These are phyloP conservation scores for Linderina pennispora DNA, from an alignment of 192 early-diverging fungal genomes.

Conservation along the genomic window DNA sequence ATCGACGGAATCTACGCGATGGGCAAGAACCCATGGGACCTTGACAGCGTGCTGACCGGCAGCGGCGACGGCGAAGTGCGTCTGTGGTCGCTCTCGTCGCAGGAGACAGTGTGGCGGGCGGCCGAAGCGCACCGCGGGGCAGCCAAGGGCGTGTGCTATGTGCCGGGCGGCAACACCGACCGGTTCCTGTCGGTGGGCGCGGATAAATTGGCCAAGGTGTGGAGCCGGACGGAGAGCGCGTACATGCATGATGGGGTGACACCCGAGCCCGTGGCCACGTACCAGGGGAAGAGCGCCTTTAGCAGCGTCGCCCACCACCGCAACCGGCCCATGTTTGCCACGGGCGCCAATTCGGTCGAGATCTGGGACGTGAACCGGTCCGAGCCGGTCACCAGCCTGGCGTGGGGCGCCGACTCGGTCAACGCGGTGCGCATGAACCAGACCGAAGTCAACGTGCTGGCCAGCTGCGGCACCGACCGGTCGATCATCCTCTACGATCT, in stretches of 20 bases:
- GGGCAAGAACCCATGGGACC: constrained; percentile 85
- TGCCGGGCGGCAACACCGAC: constrained; percentile 53
- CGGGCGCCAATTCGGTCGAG: constrained; percentile 77
- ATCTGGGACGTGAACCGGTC: constrained; percentile 89
- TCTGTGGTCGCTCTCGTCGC: constrained; percentile 79
- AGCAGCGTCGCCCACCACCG: constrained; percentile 91
- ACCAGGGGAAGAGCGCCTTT: constrained; percentile 71
- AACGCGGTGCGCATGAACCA: constrained; percentile 96
- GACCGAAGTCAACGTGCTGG: constrained; percentile 89
- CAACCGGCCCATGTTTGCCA: constrained; percentile 75
- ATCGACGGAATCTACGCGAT: constrained; percentile 94
- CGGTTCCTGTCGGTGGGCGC: constrained; percentile 87
- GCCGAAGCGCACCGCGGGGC: constrained; percentile 74
- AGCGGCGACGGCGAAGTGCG: constrained; percentile 95
- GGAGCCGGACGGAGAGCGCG: constrained; percentile 57
- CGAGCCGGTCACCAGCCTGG: constrained; percentile 74
- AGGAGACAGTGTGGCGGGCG: constrained; percentile 70
- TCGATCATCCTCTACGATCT: constrained; percentile 94
- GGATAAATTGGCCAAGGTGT: constrained; percentile 94
- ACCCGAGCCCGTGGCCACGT: constrained; percentile 65
- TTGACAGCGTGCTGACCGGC: constrained; percentile 81
- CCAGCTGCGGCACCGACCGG: constrained; percentile 89
- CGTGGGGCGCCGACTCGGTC: constrained; percentile 94
- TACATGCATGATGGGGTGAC: constrained; percentile 15
- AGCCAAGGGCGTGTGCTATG: constrained; percentile 76